Conservation (phyloP, 768 basidiomycete species). For the Russula sp. region DNA sequence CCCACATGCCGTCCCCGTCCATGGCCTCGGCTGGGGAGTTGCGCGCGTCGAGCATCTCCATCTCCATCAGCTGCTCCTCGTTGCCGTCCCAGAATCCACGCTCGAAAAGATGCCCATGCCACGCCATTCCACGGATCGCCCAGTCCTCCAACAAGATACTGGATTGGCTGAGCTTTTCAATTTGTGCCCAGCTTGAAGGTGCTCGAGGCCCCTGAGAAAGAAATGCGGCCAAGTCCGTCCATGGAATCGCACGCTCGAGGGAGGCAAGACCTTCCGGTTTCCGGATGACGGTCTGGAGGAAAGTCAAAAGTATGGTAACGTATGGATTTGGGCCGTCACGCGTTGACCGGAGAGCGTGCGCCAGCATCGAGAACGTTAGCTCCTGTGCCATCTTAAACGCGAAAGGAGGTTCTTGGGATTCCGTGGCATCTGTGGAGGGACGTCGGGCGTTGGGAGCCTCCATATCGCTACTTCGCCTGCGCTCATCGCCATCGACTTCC, state of each 20-base stretch:
- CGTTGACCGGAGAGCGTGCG: conserved; percentile 63
- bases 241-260: conserved; percentile 79
- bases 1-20: conserved; percentile 85
- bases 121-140: conserved; percentile 94
- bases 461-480: conserved; percentile 32
- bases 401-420: conserved; percentile 45
- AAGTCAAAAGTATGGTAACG: conserved; percentile 81
- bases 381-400: conserved; percentile 73
- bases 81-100: conserved; percentile 85
- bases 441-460: conserved; percentile 35
- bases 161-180: conserved; percentile 15
- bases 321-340: conserved; percentile 81
- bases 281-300: conserved; percentile 74
- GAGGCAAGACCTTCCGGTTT: conserved; percentile 57
- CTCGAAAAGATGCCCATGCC: conserved; percentile 91
- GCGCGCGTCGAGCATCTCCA: conserved; percentile 66
- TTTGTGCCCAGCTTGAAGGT: conserved; percentile 38
- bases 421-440: conserved; percentile 24
- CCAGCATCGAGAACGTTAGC: conserved; percentile 75
- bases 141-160: conserved; percentile 81
- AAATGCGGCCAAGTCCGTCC: conserved; percentile 68
- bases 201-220: conserved; percentile 59
- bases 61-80: conserved; percentile 46
- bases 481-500: conserved; percentile 59
- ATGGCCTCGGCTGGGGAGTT: conserved; percentile 54